phyloP scores from a whole-genome alignment of 2,329 filamentous ascomycete genomes.

The Fusarium zealandicum region DNA sequence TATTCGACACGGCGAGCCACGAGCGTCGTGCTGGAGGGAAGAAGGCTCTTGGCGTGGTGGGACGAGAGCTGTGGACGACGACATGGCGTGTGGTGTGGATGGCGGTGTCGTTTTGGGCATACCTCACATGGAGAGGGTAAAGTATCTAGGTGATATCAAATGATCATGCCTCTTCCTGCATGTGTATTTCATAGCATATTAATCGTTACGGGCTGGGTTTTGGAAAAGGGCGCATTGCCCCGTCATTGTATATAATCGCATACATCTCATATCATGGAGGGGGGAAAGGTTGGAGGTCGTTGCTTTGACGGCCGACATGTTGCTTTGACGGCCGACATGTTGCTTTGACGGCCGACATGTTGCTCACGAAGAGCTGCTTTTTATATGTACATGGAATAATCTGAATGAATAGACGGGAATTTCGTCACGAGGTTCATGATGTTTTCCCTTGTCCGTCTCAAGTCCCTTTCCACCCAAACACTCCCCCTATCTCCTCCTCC shows the following conservation, averaged over 20 bases:
- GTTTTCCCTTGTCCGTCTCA: too few relatives aligned
- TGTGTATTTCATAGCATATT: background rate
- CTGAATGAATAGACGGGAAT: slow-evolving; percentile 7
- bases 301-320: slow-evolving; percentile 7
- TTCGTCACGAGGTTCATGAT: too few relatives aligned
- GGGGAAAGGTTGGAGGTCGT: background rate
- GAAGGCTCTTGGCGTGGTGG: slow-evolving; percentile 54
- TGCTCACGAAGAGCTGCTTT: slow-evolving; percentile 26
- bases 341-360: slow-evolving; percentile 13
- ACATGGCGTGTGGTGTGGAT: slow-evolving; percentile 70
- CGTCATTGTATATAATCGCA: slow-evolving; percentile 19
- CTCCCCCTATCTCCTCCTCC: slow-evolving; percentile 27
- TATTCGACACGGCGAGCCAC: slow-evolving; percentile 52
- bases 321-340: too few relatives aligned
- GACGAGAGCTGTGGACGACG: slow-evolving; percentile 67
- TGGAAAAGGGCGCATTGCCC: background rate
- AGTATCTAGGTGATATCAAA: background rate
- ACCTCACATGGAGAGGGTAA: slow-evolving; percentile 64
- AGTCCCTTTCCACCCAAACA: too few relatives aligned
- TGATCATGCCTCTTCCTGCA: background rate
- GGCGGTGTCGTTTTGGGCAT: slow-evolving; percentile 69
- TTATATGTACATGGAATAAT: slow-evolving; percentile 20
- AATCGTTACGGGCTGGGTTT: background rate
- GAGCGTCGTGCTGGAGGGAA: slow-evolving; percentile 39
- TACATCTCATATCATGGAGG: background rate